phyloP scores from a whole-genome alignment of 2,329 filamentous ascomycete genomes.

The Fusarium miscanthi region DNA sequence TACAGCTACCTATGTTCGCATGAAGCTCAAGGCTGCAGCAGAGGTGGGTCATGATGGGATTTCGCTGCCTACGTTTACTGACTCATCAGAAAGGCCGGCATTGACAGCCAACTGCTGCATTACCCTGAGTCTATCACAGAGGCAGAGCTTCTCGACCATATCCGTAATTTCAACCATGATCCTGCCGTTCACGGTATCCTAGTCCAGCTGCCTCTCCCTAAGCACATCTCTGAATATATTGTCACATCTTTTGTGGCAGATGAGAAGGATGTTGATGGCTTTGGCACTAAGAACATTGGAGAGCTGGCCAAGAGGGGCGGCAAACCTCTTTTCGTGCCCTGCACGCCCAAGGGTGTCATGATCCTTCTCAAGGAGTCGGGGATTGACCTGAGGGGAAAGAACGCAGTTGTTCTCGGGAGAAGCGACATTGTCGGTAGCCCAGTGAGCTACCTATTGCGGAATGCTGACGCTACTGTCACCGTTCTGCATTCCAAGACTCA shows the following conservation, averaged over 20 bases:
- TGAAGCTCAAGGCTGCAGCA: slow-evolving; percentile 97
- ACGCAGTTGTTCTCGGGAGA: slow-evolving; percentile 91
- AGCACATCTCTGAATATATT: slow-evolving; percentile 88
- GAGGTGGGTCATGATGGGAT: slow-evolving; percentile 68
- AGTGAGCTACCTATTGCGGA: slow-evolving; percentile 94
- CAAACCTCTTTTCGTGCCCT: slow-evolving; percentile 88
- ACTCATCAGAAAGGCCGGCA: slow-evolving; percentile 74
- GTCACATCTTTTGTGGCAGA: slow-evolving; percentile 91
- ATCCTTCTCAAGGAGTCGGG: slow-evolving; percentile 86
- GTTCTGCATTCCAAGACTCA: slow-evolving; percentile 92
- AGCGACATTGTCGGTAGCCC: slow-evolving; percentile 98
- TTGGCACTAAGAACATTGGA: slow-evolving; percentile 93
- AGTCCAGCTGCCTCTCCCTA: slow-evolving; percentile 91
- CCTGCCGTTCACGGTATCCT: slow-evolving; percentile 88
- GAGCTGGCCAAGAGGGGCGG: slow-evolving; percentile 97
- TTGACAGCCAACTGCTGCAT: slow-evolving; percentile 86
- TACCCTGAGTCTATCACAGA: slow-evolving; percentile 85
- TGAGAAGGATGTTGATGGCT: slow-evolving; percentile 98
- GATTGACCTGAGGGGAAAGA: slow-evolving; percentile 86
- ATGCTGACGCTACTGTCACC: slow-evolving; percentile 96
- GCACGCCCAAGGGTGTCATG: slow-evolving; percentile 98
- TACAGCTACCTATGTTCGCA: slow-evolving; percentile 95
- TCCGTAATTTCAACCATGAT: slow-evolving; percentile 87
- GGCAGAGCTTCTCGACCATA: slow-evolving; percentile 84
- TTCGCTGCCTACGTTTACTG: slow-evolving; percentile 3